phyloP scores from a whole-genome alignment of 2,329 filamentous ascomycete species.

The Penicillium occitanis region DNA sequence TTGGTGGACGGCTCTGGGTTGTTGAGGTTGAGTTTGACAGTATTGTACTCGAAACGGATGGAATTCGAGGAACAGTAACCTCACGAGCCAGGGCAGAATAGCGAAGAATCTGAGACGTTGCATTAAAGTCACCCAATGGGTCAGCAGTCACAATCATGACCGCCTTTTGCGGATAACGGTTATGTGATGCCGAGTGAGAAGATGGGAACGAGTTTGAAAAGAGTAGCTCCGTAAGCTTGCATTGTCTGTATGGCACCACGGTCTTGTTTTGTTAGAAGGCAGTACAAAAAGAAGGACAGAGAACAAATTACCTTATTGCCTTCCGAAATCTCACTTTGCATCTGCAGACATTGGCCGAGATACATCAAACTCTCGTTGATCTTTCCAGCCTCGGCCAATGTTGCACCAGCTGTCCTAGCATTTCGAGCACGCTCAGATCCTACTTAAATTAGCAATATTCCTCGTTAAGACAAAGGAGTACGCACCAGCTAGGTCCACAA shows the following conservation, averaged over 20 bases:
- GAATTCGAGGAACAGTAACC: constrained; percentile 85
- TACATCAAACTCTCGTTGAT: constrained; percentile 99
- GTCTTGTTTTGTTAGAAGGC: constrained; percentile 49
- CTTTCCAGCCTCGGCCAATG: constrained; percentile 91
- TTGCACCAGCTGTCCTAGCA: constrained; percentile 90
- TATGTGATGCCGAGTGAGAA: constrained; percentile 47
- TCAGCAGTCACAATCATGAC: constrained; percentile 98
- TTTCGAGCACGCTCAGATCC: constrained; percentile 86
- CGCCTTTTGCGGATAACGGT: constrained; percentile 75
- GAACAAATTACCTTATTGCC: constrained; percentile 64
- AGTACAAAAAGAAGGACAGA: background rate
- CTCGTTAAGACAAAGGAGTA: constrained; percentile 1
- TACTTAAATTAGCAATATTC: constrained; percentile 25
- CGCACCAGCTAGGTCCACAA: constrained; percentile 83
- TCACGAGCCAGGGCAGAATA: constrained; percentile 92
- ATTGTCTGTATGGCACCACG: constrained; percentile 77
- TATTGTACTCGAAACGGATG: constrained; percentile 75
- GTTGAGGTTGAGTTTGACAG: constrained; percentile 33
- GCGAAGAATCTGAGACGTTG: constrained; percentile 90
- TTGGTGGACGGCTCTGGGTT: constrained; percentile 32
- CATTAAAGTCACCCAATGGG: constrained; percentile 89
- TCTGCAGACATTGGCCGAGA: constrained; percentile 91
- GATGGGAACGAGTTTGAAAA: constrained; percentile 87
- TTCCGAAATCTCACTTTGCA: constrained; percentile 78
- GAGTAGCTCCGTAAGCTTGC: constrained; percentile 79